Conservation (phyloP, 768 basidiomycete genomes). For the Epithele typhae region DNA sequence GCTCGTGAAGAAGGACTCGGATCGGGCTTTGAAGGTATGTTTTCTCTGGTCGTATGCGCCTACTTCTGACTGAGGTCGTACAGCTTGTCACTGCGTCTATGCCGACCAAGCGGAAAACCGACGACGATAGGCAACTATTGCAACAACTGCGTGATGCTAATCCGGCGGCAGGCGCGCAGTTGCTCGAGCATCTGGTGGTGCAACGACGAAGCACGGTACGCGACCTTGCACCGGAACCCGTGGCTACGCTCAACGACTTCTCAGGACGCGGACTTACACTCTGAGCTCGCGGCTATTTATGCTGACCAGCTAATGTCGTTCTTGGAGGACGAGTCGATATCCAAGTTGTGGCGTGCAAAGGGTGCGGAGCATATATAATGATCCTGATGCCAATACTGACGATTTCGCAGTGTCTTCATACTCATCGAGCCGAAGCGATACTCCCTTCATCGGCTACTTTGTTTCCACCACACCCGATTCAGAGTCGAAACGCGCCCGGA, state of each 20-base stretch:
- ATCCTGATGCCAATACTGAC: neutral
- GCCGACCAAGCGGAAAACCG: conserved; percentile 50
- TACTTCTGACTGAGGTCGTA: neutral
- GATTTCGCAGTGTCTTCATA: conserved; percentile 23
- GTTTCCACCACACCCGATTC: conserved; percentile 81
- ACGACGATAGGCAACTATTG: conserved; percentile 58
- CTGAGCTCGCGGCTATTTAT: conserved; percentile 54
- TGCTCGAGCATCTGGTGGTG: conserved; percentile 78
- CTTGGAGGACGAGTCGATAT: conserved; percentile 45
- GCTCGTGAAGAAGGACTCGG: conserved; percentile 66
- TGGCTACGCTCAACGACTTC: too few species aligned
- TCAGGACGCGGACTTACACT: conserved; percentile 65
- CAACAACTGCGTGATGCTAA: conserved; percentile 54
- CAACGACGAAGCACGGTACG: conserved; percentile 58
- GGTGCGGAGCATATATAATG: conserved; percentile 31
- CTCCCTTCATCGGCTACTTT: conserved; percentile 69
- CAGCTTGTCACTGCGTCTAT: conserved; percentile 62
- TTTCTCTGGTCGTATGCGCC: neutral
- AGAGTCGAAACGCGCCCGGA: conserved; percentile 61
- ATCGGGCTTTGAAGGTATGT: conserved; percentile 66
- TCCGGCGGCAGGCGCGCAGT: conserved; percentile 60
- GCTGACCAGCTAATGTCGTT: conserved; percentile 50
- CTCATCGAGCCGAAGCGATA: conserved; percentile 22
- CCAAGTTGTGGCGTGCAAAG: conserved; percentile 71
- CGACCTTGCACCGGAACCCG: too few species aligned